Conservation (phyloP, 106 monocot genomes). For the Acanthochlamys bracteata region DNA sequence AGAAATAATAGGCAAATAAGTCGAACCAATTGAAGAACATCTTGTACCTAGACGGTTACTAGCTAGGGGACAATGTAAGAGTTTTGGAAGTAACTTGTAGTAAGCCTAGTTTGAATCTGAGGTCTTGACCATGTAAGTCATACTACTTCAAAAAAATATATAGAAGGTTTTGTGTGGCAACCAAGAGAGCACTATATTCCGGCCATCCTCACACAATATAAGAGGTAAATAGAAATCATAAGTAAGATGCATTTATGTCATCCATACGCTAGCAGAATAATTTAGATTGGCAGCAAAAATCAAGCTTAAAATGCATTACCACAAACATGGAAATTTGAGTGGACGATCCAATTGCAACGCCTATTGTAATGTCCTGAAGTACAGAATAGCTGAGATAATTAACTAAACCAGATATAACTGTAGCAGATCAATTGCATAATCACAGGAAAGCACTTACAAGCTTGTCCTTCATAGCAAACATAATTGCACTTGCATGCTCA, state of each 20-base stretch:
- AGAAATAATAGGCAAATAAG: too few species aligned
- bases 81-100: too few species aligned
- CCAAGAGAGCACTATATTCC: too few species aligned
- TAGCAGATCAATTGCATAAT: conserved; percentile 1
- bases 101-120: too few species aligned
- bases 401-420: neutral
- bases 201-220: too few species aligned
- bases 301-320: conserved; percentile 33
- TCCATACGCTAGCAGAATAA: neutral
- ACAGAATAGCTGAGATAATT: conserved; percentile 4
- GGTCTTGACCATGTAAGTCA: too few species aligned
- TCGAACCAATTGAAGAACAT: too few species aligned
- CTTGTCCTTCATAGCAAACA: conserved; percentile 97
- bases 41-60: too few species aligned
- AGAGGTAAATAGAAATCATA: too few species aligned
- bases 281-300: neutral
- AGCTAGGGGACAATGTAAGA: too few species aligned
- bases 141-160: too few species aligned
- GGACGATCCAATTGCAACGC: conserved; percentile 94
- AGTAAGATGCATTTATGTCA: neutral
- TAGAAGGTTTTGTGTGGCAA: too few species aligned
- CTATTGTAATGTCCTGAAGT: conserved; percentile 76
- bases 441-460: conserved; percentile 46
- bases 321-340: conserved; percentile 98
- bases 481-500: conserved; percentile 93